A percentile compares a stretch with the other conserved stretches of the same genome.
phyloP scores from a whole-genome alignment of 2,329 filamentous ascomycete genomes.

The Pseudocercospora cruenta region DNA sequence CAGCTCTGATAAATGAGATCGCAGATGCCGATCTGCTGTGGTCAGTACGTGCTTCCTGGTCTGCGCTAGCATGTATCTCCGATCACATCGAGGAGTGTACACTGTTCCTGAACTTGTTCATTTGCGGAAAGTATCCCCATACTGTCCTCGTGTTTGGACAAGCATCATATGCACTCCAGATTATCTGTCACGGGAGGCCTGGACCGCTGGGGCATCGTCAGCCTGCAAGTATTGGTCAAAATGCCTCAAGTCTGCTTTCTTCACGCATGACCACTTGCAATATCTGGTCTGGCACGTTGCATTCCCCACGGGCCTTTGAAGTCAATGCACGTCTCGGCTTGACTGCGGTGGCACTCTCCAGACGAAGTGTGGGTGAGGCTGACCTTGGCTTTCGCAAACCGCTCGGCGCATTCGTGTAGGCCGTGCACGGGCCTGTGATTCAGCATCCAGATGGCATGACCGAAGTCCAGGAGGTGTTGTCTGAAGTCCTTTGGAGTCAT shows the following conservation, averaged over 20 bases:
- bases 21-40: too few relatives aligned
- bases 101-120: background rate
- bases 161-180: constrained; percentile 1
- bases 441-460: too few relatives aligned
- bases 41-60: background rate
- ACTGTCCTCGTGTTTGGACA: background rate
- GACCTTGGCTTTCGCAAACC: background rate
- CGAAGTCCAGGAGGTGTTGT: too few relatives aligned
- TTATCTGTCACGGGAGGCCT: background rate
- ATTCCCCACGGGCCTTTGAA: background rate
- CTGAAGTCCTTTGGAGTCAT: too few relatives aligned
- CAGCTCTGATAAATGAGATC: too few relatives aligned
- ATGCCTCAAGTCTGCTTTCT: too few relatives aligned
- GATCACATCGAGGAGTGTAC: too few relatives aligned
- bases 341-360: background rate
- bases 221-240: too few relatives aligned
- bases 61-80: too few relatives aligned
- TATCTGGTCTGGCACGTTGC: background rate
- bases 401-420: background rate
- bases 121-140: background rate
- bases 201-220: background rate
- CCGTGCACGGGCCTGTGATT: background rate
- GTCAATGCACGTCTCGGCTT: constrained; percentile 2
- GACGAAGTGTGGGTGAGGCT: background rate
- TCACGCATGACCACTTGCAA: too few relatives aligned